A percentile compares a stretch with the other conserved stretches of the same genome.
These are phyloP conservation scores for Phalaenopsis equestris DNA, from an alignment of 106 monocot species.

Conservation along the genomic window DNA sequence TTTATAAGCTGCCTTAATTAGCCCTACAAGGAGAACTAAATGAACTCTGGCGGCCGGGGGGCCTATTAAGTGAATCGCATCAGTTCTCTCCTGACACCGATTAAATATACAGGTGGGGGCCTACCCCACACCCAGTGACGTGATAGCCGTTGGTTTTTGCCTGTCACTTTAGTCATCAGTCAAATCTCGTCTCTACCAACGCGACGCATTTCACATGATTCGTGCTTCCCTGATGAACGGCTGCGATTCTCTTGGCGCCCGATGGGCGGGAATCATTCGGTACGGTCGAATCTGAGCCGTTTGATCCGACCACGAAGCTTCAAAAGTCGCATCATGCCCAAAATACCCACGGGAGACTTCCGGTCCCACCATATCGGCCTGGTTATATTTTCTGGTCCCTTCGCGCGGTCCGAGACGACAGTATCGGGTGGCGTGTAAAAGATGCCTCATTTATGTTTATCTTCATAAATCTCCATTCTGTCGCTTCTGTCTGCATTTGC, in stretches of 20 bases:
- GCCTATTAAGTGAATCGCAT: background rate
- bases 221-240: background rate
- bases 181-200: background rate
- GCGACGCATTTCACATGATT: background rate
- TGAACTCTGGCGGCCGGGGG: background rate
- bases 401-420: background rate
- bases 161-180: background rate
- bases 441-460: background rate
- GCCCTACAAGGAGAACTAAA: too few species aligned
- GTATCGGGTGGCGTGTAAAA: background rate
- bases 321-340: conserved; percentile 2
- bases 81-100: background rate
- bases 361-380: conserved; percentile 2
- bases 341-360: conserved; percentile 1
- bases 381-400: conserved; percentile 3
- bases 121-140: background rate
- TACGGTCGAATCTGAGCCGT: background rate
- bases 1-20: too few species aligned
- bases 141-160: conserved; percentile 4
- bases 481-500: background rate
- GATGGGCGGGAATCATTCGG: background rate
- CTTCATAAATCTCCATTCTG: conserved; percentile 1
- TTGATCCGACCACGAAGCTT: background rate
- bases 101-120: background rate
- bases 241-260: background rate